Evolutionary conservation across 2,329 filamentous ascomycete genomes (phyloP), one percentile per base, ranked within the genome.

Genomic region (Pseudogymnoascus sp.): DNA sequence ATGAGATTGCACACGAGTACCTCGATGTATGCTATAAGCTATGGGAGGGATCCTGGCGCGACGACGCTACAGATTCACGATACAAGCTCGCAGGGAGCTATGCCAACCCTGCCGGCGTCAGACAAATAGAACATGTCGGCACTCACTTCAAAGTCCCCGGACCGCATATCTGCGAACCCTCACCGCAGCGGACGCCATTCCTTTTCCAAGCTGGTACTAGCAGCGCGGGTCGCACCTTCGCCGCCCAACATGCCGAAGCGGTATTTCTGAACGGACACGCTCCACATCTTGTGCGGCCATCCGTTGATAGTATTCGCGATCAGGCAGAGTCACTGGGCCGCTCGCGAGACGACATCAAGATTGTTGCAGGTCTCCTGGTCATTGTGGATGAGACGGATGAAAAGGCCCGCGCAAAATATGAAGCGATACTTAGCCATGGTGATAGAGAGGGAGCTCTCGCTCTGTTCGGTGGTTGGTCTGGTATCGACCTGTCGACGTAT

Each of bases 131-230:
- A 71, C 87, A 89, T 71, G 66, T 77, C 0, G 85, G 85, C 2
- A 82, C 83, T 67, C 84, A 82, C 72, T 87, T 82, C 74, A 77
- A 70, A 0, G 83, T 87, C 0, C 82, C 83, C 0, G 85, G 85
- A 0, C 84, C 84, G 13, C 83, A 87, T 63, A 80, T 87, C 66
- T 82, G 81, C 58, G 79, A 87, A 55, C 86, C 86, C 0, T 81
- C 80, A 58, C 86, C 85, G 0, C 87, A 90, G 68, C 77, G 87
- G 1, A 88, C 86, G 0, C 87, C 87, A 0, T 75, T 89, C 1
- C 79, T 89, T 5, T 76, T 89, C 2, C 87, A 90, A 71, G 87
- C 87, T 0, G 87, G 87, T 0, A 86, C 86, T 0, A 87, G 83
- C 0, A 81, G 79, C 60, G 80, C 85, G 0, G 87, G 87, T 1